These are phyloP conservation scores for Cytospora piceae DNA, from an alignment of 2,329 filamentous ascomycete species.

Conservation along the genomic window DNA sequence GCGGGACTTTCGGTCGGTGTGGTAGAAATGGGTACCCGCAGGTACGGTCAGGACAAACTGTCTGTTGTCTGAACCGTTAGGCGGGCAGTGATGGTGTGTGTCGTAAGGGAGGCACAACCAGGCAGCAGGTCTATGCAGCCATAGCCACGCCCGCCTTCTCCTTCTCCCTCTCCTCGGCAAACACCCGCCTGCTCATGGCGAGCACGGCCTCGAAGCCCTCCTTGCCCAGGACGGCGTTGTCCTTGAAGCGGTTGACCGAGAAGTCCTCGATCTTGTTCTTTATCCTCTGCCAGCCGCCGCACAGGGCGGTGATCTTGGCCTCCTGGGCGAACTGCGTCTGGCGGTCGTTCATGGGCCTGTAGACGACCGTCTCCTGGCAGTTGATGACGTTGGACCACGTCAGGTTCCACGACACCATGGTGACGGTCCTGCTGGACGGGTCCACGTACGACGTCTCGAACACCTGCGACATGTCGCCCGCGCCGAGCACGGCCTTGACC, in stretches of 20 bases:
- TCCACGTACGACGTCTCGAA: slow-evolving; percentile 97
- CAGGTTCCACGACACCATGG: slow-evolving; percentile 94
- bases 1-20: neutral
- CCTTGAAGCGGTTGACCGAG: slow-evolving; percentile 83
- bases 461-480: slow-evolving; percentile 79
- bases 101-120: neutral
- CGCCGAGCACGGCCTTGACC: slow-evolving; percentile 78
- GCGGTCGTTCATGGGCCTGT: slow-evolving; percentile 63
- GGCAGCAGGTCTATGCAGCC: slow-evolving; percentile 11
- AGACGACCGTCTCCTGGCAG: slow-evolving; percentile 91
- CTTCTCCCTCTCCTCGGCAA: slow-evolving; percentile 82
- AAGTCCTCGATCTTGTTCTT: slow-evolving; percentile 95
- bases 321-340: slow-evolving; percentile 86
- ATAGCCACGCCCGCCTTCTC: slow-evolving; percentile 39
- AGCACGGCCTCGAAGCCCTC: slow-evolving; percentile 96
- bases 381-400: slow-evolving; percentile 89
- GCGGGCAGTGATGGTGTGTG: neutral
- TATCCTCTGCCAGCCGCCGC: slow-evolving; percentile 95
- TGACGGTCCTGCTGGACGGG: slow-evolving; percentile 79
- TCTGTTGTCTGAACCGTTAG: no score
- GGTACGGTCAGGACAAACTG: neutral
- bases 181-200: slow-evolving; percentile 88
- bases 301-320: slow-evolving; percentile 90
- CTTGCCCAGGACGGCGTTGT: slow-evolving; percentile 87
- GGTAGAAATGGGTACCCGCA: neutral